These are phyloP conservation scores for Suhomyces bribrorum DNA, from an alignment of 1,139 yeast species.

Conservation along the genomic window DNA sequence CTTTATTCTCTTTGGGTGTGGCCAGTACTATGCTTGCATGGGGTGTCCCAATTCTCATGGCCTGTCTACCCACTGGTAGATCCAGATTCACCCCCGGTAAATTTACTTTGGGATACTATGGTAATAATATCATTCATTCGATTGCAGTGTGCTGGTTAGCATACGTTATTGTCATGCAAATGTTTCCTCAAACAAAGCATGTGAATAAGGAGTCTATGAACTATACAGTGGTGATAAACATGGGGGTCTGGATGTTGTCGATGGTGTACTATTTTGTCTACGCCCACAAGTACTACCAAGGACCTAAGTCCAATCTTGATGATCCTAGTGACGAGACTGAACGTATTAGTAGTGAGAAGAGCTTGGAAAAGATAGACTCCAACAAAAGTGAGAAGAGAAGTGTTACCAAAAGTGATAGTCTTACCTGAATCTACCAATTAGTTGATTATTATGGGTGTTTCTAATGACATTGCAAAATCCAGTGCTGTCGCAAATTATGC, in stretches of 20 bases:
- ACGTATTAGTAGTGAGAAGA: slow-evolving; percentile 1
- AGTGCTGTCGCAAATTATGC: too few species aligned
- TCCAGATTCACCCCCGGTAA: slow-evolving; percentile 33
- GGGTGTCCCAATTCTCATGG: slow-evolving; percentile 45
- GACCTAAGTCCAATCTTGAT: slow-evolving; percentile 40
- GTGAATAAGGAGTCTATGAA: slow-evolving; percentile 37
- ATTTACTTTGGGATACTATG: slow-evolving; percentile 30
- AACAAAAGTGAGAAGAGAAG: too few species aligned
- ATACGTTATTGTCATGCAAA: slow-evolving; percentile 36
- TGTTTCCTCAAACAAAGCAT: slow-evolving; percentile 38
- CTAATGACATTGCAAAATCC: too few species aligned
- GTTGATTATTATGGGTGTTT: too few species aligned
- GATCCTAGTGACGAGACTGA: slow-evolving; percentile 5
- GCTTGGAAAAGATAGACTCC: slow-evolving; percentile 4
- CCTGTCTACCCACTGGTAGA: slow-evolving; percentile 43
- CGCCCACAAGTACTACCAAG: slow-evolving; percentile 26
- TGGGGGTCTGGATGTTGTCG: slow-evolving; percentile 37
- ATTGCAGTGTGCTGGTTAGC: slow-evolving; percentile 29
- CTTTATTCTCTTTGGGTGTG: slow-evolving; percentile 52
- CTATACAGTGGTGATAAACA: slow-evolving; percentile 37
- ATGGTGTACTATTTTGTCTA: slow-evolving; percentile 28
- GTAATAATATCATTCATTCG: slow-evolving; percentile 26
- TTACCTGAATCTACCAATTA: too few species aligned
- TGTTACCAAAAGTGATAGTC: too few species aligned
- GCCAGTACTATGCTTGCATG: slow-evolving; percentile 46